phyloP scores from a whole-genome alignment of 148 eudicot species.

The Suaeda aralocaspica region DNA sequence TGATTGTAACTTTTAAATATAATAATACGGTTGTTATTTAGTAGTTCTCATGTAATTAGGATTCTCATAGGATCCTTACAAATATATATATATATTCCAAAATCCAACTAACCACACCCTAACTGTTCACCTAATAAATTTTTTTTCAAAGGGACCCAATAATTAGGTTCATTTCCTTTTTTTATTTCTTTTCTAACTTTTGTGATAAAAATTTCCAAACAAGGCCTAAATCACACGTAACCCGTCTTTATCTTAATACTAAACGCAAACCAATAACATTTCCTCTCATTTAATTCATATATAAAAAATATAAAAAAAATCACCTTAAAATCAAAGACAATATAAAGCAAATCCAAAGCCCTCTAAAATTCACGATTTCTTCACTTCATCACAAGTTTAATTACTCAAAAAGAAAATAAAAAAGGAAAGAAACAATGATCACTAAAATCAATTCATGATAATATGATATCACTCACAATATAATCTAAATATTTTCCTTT shows the following conservation, averaged over 20 bases:
- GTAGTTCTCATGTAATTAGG: no score
- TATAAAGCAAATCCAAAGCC: not conserved
- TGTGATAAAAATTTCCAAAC: not conserved
- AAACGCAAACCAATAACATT: not conserved
- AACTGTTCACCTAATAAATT: no score
- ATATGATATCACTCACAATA: not conserved
- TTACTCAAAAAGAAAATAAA: no score
- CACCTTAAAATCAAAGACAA: no score
- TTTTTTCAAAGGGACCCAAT: no score
- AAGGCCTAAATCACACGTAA: not conserved
- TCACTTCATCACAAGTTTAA: constrained; percentile 3
- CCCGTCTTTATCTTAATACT: not conserved
- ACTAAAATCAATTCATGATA: not conserved
- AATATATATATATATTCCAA: no score
- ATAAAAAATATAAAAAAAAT: not conserved
- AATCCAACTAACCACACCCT: no score
- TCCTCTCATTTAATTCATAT: not conserved
- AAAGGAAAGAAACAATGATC: no score
- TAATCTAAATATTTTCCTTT: not conserved
- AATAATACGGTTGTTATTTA: no score
- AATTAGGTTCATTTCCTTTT: not conserved
- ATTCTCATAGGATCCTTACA: no score
- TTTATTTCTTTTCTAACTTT: no score
- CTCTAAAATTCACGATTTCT: not conserved
- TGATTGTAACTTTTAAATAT: no score